These are phyloP conservation scores for Diaporthe aspalathi DNA, from an alignment of 2,329 filamentous ascomycete species.

Conservation along the genomic window DNA sequence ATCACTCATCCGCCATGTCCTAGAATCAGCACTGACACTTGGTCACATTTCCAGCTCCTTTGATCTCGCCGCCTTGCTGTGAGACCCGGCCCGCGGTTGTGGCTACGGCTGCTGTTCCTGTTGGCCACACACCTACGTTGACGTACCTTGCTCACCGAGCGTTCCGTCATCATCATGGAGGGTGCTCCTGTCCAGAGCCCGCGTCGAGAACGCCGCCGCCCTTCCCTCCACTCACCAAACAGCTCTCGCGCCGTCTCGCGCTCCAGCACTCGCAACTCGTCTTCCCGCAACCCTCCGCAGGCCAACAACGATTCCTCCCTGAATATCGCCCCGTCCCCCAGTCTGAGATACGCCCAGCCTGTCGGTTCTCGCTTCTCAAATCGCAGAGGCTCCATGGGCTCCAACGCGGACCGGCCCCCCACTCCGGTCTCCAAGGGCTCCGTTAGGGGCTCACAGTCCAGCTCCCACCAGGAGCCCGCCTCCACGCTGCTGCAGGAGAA, in stretches of 20 bases:
- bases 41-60: conserved; percentile 29
- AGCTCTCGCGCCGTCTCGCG: conserved; percentile 49
- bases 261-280: conserved; percentile 57
- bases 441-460: conserved; percentile 49
- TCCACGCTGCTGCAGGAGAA: conserved; percentile 67
- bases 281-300: conserved; percentile 54
- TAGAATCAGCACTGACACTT: neutral
- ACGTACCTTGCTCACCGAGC: neutral
- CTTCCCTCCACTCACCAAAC: conserved; percentile 30
- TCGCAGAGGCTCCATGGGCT: conserved; percentile 50
- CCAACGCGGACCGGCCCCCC: conserved; percentile 50
- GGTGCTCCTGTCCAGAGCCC: conserved; percentile 41
- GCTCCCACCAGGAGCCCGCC: conserved; percentile 50
- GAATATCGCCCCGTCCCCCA: conserved; percentile 52
- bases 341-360: conserved; percentile 50
- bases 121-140: conserved; percentile 2
- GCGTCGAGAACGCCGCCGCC: conserved; percentile 43
- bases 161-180: conserved; percentile 46
- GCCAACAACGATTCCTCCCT: conserved; percentile 58
- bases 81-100: neutral
- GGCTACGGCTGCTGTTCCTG: neutral
- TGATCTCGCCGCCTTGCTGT: conserved; percentile 16
- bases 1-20: conserved; percentile 7
- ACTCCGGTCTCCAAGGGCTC: conserved; percentile 57
- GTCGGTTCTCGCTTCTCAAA: conserved; percentile 50